Evolutionary conservation across 1,139 yeast genomes (phyloP).

Genomic region (Suzukiozyma palmioleophila): DNA sequence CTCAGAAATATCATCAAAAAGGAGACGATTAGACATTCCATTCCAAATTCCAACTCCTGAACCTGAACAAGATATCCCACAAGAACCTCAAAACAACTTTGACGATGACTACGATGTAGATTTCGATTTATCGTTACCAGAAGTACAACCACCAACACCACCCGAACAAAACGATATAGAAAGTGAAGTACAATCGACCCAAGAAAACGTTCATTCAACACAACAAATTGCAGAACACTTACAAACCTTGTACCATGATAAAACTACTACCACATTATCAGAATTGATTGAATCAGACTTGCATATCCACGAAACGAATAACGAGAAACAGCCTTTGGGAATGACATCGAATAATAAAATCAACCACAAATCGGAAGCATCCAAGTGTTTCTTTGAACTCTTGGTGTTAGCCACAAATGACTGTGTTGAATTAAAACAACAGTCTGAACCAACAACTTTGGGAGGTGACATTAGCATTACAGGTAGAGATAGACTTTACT

Average conservation of each 20-base stretch:
- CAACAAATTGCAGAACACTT: constrained; percentile 52
- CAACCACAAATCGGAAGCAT: constrained; percentile 55
- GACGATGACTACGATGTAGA: constrained; percentile 21
- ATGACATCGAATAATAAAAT: constrained; percentile 16
- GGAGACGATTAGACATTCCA: constrained; percentile 1
- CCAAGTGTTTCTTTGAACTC: constrained; percentile 76
- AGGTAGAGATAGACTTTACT: constrained; percentile 44
- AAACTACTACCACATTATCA: constrained; percentile 28
- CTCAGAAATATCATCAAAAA: not conserved
- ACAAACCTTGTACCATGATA: constrained; percentile 27
- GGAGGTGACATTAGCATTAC: constrained; percentile 58
- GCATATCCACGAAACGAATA: constrained; percentile 11
- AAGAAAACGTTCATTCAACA: constrained; percentile 37
- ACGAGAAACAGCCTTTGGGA: constrained; percentile 26
- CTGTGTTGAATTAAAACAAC: constrained; percentile 61
- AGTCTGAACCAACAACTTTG: constrained; percentile 21
- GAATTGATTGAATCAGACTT: constrained; percentile 39
- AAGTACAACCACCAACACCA: constrained; percentile 11
- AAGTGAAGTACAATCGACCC: constrained; percentile 11
- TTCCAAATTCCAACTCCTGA: constrained; percentile 4
- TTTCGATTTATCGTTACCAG: constrained; percentile 40
- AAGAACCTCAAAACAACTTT: not conserved
- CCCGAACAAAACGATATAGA: constrained; percentile 13
- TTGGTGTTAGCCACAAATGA: constrained; percentile 79
- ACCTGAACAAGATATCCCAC: constrained; percentile 4